Evolutionary conservation across 495 filamentous ascomycete species (phyloP), one percentile per base, ranked within the genome.

Genomic region (Darksidea phi): DNA sequence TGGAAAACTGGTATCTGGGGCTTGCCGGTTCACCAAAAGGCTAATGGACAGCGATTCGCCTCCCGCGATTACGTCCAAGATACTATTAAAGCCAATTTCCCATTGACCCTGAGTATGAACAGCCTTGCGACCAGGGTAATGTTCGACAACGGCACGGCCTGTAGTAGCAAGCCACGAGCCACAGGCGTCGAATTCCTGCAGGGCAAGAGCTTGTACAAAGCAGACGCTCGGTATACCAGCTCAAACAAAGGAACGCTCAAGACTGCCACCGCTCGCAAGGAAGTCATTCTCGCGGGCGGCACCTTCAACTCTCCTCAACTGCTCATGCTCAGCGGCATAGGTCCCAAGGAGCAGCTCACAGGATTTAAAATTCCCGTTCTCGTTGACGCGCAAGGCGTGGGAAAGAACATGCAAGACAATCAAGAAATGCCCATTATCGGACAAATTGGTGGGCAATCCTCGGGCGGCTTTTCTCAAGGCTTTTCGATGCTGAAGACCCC

Each of bases 101-200:
- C 64, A 0, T 75, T 88, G 0, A 80, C 84, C 21, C 75, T 89
- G n/a, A 75, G 77, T 18, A 76, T 81, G 1, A 80, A 87, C 68
- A 80, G 77, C 46, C 76, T 84, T 50, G 86, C 80, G 15, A 88
- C 86, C 10, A 82, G 80, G 61, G 72, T 88, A 38, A 61, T 66
- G 20, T 87, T 88, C 58, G 75, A 82, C 59, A 76, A 74, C 15
- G 50, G 70, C 6, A 52, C 59, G 46, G 73, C 74, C 13, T 61
- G 71, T 7, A 71, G 66, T 3, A 48, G 48, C 5, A 73, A 73
- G 10, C 82, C 84, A 0, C 73, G 72, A 11, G 86, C 86, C 10
- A 82, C 74, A 0, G 86, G 86, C 36, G 78, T 90, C 37, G 79
- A 85, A 45, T 88, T 82, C 67, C 77, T 88, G 2, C 76, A 80